These are phyloP conservation scores for Fusarium humuli DNA, from an alignment of 2,329 filamentous ascomycete species.

Conservation along the genomic window DNA sequence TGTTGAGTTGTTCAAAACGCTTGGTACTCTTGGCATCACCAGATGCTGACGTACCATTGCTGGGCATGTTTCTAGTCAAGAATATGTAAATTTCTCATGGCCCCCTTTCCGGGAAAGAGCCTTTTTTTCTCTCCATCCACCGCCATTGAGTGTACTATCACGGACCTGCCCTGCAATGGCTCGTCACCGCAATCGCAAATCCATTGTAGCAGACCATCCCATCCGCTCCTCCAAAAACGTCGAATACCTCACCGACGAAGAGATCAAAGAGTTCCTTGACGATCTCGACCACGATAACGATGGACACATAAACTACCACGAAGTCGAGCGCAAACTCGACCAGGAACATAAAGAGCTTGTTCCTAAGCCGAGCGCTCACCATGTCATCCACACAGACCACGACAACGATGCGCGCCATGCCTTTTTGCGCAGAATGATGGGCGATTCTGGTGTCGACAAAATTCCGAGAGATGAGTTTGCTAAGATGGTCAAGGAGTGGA, in stretches of 20 bases:
- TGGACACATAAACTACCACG: conserved; percentile 63
- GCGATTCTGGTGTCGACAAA: conserved; percentile 51
- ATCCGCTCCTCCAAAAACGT: conserved; percentile 44
- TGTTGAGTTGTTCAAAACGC: conserved; percentile 23
- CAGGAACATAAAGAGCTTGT: conserved; percentile 63
- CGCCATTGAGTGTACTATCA: too few species aligned
- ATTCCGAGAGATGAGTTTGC: conserved; percentile 62
- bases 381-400: conserved; percentile 56
- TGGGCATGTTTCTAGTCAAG: not conserved
- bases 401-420: conserved; percentile 57
- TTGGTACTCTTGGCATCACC: conserved; percentile 22
- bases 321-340: conserved; percentile 65
- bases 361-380: conserved; percentile 58
- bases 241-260: conserved; percentile 57
- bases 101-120: not conserved
- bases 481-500: conserved; percentile 57
- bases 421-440: conserved; percentile 64
- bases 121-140: too few species aligned
- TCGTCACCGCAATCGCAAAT: conserved; percentile 6
- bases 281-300: conserved; percentile 64
- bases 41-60: conserved; percentile 20
- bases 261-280: conserved; percentile 64
- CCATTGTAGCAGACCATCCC: conserved; percentile 43
- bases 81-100: not conserved
- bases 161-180: conserved; percentile 9